Conservation (phyloP, 2,329 filamentous ascomycete species). For the Cladosporium austrohemisphaericum region DNA sequence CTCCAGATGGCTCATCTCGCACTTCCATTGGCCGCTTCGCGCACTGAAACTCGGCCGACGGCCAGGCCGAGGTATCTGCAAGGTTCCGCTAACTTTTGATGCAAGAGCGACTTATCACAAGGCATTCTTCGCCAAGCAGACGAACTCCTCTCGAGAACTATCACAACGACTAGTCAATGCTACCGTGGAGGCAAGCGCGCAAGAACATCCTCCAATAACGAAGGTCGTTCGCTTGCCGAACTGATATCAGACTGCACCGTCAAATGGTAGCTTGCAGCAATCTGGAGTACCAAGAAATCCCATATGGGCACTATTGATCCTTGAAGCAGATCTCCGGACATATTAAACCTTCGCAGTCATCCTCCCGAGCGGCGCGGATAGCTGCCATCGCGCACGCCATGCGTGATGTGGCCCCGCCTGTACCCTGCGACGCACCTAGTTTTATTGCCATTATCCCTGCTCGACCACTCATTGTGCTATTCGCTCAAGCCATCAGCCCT, state of each 20-base stretch:
- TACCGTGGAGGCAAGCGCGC: not conserved
- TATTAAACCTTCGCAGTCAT: not conserved
- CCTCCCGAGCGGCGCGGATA: slow-evolving; percentile 7
- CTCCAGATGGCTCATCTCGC: not conserved
- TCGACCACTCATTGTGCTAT: not conserved
- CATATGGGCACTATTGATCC: not conserved
- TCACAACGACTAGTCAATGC: not conserved
- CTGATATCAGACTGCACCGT: not conserved
- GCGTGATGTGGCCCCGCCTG: not conserved
- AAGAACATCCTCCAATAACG: not conserved
- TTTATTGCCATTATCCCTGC: not conserved
- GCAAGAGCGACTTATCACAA: not conserved
- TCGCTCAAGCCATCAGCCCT: not conserved
- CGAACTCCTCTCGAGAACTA: not conserved
- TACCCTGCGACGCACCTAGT: slow-evolving; percentile 5
- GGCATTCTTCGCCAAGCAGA: no score
- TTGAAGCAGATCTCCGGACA: slow-evolving; percentile 7
- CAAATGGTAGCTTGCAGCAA: not conserved
- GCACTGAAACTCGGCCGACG: not conserved
- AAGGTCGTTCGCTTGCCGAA: not conserved
- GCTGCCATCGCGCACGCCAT: not conserved
- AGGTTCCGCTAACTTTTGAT: not conserved
- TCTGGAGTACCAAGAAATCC: not conserved
- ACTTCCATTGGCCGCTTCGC: not conserved
- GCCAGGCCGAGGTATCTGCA: not conserved